These are phyloP conservation scores for Musa itinerans DNA, from an alignment of 176 grass and related monocot species.

Conservation along the genomic window DNA sequence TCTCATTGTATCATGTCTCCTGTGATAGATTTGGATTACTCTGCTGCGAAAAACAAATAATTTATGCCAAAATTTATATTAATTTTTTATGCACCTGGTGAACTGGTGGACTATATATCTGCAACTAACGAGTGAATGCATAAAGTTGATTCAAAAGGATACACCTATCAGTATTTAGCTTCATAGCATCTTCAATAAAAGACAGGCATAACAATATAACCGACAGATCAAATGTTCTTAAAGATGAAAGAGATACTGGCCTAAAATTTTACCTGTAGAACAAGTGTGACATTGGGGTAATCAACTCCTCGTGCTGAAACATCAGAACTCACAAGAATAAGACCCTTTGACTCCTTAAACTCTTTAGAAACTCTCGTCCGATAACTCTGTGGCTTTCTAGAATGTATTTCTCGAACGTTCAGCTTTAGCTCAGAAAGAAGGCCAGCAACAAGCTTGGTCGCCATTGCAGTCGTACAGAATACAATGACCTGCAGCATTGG, in stretches of 20 bases:
- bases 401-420: constrained; percentile 93
- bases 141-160: background rate
- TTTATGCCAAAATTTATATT: background rate
- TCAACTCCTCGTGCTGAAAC: constrained; percentile 93
- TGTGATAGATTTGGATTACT: too few species aligned
- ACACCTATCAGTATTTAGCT: background rate
- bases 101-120: background rate
- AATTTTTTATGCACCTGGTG: background rate
- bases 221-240: background rate
- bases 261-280: constrained; percentile 47
- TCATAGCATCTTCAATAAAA: background rate
- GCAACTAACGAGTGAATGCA: background rate
- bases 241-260: background rate
- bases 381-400: constrained; percentile 60
- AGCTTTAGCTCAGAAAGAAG: constrained; percentile 56
- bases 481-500: constrained; percentile 64
- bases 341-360: constrained; percentile 71
- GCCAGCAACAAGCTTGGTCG: constrained; percentile 70
- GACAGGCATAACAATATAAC: background rate
- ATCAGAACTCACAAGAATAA: constrained; percentile 93
- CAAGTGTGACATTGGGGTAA: constrained; percentile 90
- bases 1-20: too few species aligned
- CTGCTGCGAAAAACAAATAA: background rate
- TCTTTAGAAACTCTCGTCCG: constrained; percentile 94
- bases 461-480: constrained; percentile 97